Evolutionary conservation across 306 rosid genomes (phyloP), one percentile per base, ranked within the genome.

Genomic region (Luffa acutangula): DNA sequence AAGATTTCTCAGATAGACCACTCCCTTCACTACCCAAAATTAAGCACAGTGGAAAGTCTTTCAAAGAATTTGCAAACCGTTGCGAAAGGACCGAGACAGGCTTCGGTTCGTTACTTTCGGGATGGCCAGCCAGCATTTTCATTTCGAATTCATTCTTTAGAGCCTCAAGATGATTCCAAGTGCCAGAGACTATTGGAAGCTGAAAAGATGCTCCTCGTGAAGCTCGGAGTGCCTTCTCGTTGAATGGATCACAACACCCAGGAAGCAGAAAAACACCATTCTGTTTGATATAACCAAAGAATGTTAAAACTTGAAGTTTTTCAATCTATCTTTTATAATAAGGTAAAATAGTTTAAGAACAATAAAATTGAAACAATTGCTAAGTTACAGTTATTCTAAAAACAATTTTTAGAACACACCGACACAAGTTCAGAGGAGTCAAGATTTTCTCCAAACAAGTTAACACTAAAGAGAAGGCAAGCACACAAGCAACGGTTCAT

Each of bases 151-250:
- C 86, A 56, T 78, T 85, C 66, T 60, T 83, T 18, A 90, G 84
- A 76, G 85, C 73, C 82, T 84, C 89, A 12, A 94, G 87, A 87
- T 92, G 89, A 81, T 59, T 56, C 98, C 98, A 92, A 20, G 79
- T 20, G 65, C 97, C 97, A n/a, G 89, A 89, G 69, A 92, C 89
- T 41, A 94, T 36, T 36, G 93, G 97, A 79, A 94, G 86, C 90
- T 94, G 98, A 83, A 94, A 94, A 15, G 93, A 87, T 58, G 98
- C 97, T 53, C 98, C 97, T 80, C 97, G 88, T 83, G 97, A 92
- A 34, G 98, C 97, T 80, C 97, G 88, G n/a, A 94, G 91, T 37
- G 96, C 98, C 86, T 92, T 94, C 82, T 89, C 97, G 39, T 94
- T 91, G 87, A 88, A 94, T 43, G 97, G 97, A 85, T 94, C 97